Conservation (phyloP, 768 basidiomycete genomes). For the Kwoniella sp. region DNA sequence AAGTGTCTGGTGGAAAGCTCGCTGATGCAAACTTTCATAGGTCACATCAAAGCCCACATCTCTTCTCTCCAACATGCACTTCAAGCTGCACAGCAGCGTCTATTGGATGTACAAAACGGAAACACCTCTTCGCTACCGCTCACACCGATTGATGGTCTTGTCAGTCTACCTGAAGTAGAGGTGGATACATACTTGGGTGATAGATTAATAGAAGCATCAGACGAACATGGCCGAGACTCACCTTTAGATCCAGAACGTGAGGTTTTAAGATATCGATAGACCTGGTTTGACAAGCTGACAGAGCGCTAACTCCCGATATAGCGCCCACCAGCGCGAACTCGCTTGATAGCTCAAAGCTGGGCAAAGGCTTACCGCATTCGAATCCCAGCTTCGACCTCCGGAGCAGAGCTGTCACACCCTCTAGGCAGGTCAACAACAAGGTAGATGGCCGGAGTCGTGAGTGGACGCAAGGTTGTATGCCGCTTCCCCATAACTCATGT, state of each 20-base stretch:
- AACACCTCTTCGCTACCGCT: constrained; percentile 19
- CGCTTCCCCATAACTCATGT: background rate
- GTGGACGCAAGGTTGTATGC: too few relatives aligned
- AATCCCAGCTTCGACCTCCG: constrained; percentile 41
- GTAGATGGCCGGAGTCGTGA: constrained; percentile 43
- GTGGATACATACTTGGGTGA: constrained; percentile 7
- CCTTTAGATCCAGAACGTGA: constrained; percentile 15
- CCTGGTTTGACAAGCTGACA: too few relatives aligned
- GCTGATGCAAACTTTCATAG: constrained; percentile 11
- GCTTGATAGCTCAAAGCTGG: background rate
- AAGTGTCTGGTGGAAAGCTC: background rate
- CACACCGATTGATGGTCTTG: constrained; percentile 23
- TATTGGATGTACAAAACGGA: constrained; percentile 19
- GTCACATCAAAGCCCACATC: constrained; percentile 32
- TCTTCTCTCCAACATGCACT: constrained; percentile 23
- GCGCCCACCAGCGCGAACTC: background rate
- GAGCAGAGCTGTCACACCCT: constrained; percentile 36
- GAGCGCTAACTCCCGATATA: background rate
- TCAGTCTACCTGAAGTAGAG: constrained; percentile 19
- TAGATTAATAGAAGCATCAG: background rate
- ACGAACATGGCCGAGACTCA: constrained; percentile 10
- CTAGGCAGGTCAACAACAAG: constrained; percentile 10
- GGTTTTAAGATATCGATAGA: background rate
- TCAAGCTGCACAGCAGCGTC: constrained; percentile 27
- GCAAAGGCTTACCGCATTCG: constrained; percentile 34